Conservation (phyloP, 1,284 basidiomycete genomes). For the Agroathelia rolfsii region DNA sequence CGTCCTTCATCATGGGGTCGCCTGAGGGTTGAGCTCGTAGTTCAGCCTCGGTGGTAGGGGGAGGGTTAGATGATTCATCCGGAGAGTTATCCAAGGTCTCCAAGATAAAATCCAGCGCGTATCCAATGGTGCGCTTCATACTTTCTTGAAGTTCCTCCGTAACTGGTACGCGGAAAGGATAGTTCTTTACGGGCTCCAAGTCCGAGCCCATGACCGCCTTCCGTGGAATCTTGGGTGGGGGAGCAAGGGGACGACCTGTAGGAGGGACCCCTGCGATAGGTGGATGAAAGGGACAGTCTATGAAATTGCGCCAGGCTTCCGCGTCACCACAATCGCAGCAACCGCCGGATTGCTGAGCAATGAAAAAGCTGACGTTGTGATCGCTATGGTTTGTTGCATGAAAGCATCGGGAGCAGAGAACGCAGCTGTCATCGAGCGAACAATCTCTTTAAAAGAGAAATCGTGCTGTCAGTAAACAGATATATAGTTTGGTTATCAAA, state of each 20-base stretch:
- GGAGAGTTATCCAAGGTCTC: conserved; percentile 82
- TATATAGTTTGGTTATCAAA: no score
- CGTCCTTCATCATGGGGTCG: conserved; percentile 68
- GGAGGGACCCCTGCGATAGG: no score
- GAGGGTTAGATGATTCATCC: conserved; percentile 62
- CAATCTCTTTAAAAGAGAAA: conserved; percentile 57
- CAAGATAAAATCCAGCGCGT: conserved; percentile 77
- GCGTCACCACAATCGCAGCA: conserved; percentile 90
- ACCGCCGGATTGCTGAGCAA: conserved; percentile 82
- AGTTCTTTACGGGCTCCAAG: conserved; percentile 49
- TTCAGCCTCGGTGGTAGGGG: conserved; percentile 61
- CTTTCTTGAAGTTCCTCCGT: conserved; percentile 61
- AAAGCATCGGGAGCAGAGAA: conserved; percentile 83
- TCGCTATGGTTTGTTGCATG: conserved; percentile 72
- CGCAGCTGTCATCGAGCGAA: conserved; percentile 78
- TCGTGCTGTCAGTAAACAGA: conserved; percentile 1
- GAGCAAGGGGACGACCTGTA: no score
- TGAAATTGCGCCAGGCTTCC: conserved; percentile 69
- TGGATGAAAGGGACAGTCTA: conserved; percentile 68
- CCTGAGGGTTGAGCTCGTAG: conserved; percentile 63
- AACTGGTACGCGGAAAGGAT: conserved; percentile 43
- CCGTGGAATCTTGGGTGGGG: conserved; percentile 40
- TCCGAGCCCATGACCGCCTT: no score
- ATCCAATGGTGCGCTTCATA: conserved; percentile 65
- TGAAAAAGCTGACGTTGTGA: conserved; percentile 88